A percentile compares a stretch with the other conserved stretches of the same genome.
Conservation (phyloP, 139 green algal genomes). For the Monoraphidium neglectum region DNA sequence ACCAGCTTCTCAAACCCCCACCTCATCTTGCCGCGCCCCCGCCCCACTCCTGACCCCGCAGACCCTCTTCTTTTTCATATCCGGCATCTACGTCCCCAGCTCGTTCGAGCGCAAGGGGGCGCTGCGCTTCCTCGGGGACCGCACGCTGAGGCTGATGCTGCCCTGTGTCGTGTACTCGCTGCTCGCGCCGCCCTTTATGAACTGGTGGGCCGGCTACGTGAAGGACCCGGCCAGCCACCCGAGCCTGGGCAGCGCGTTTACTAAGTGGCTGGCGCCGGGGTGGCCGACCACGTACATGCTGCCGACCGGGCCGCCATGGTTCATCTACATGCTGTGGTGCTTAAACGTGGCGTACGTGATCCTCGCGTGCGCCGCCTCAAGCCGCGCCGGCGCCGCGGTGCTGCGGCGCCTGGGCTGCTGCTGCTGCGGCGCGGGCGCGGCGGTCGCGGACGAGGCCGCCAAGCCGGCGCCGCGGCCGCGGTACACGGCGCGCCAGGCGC, state of each 20-base stretch:
- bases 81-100: conserved; percentile 14
- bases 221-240: background rate
- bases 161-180: conserved; percentile 18
- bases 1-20: no score
- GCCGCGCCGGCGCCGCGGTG: no score
- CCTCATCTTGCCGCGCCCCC: no score
- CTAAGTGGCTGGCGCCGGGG: background rate
- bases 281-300: conserved; percentile 23
- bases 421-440: no score
- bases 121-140: conserved; percentile 7
- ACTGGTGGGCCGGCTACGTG: background rate
- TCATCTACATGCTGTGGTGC: conserved; percentile 35
- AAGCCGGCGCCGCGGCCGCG: background rate
- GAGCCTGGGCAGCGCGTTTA: background rate
- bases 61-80: conserved; percentile 36
- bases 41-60: no score
- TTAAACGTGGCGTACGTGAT: conserved; percentile 30
- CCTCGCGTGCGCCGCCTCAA: background rate
- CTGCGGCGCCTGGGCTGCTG: no score
- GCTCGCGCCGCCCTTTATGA: conserved; percentile 9
- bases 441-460: background rate
- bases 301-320: conserved; percentile 20
- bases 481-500: conserved; percentile 7
- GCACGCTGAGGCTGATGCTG: conserved; percentile 17
- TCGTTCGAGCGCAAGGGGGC: conserved; percentile 20